These are phyloP conservation scores for Vanrija humicola DNA, from an alignment of 1,284 basidiomycete species.

Conservation along the genomic window DNA sequence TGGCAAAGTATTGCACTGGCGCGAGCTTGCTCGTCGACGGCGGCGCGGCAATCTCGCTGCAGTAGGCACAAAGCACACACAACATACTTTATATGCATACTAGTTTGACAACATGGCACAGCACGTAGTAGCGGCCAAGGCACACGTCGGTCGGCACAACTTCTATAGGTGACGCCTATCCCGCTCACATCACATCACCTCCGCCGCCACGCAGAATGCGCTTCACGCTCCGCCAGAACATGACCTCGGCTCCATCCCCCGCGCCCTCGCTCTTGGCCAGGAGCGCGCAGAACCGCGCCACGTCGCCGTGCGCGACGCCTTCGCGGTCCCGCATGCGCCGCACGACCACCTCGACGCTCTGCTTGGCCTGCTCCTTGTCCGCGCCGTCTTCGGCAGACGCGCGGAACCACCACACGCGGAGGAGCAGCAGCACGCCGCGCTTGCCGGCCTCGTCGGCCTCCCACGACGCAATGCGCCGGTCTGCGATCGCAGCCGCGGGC, in stretches of 20 bases:
- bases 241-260: slow-evolving; percentile 35
- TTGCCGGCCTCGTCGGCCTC: slow-evolving; percentile 42
- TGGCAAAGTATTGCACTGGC: slow-evolving; percentile 60
- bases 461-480: slow-evolving; percentile 40
- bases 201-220: slow-evolving; percentile 36
- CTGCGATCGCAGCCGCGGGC: slow-evolving; percentile 29
- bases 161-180: not conserved
- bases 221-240: slow-evolving; percentile 44
- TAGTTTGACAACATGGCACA: too few species aligned
- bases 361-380: slow-evolving; percentile 33
- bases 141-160: too few species aligned
- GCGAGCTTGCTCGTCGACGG: slow-evolving; percentile 65
- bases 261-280: slow-evolving; percentile 36
- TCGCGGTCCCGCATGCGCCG: slow-evolving; percentile 38
- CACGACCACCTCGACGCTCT: slow-evolving; percentile 42
- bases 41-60: slow-evolving; percentile 72
- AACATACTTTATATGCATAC: too few species aligned
- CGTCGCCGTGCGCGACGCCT: slow-evolving; percentile 38
- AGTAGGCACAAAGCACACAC: slow-evolving; percentile 49
- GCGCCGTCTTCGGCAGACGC: slow-evolving; percentile 15
- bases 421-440: slow-evolving; percentile 37
- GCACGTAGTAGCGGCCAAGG: too few species aligned
- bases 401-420: slow-evolving; percentile 44
- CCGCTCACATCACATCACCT: slow-evolving; percentile 35
- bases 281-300: slow-evolving; percentile 33